These are phyloP conservation scores for Botrytis fragariae DNA, from an alignment of 2,329 filamentous ascomycete genomes.

Conservation along the genomic window DNA sequence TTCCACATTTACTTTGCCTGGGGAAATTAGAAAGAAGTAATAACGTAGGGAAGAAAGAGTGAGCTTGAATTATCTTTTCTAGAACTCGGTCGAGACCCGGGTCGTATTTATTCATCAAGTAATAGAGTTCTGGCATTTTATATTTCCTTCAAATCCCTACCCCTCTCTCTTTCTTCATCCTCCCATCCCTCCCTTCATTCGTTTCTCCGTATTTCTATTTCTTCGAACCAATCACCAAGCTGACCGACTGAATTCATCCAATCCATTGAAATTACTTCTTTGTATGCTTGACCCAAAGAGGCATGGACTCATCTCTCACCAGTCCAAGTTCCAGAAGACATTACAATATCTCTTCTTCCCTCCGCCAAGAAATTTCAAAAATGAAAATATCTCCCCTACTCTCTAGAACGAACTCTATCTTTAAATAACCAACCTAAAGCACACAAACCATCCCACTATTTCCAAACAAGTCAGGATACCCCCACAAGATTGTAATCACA, in stretches of 20 bases:
- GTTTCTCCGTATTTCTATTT: neutral
- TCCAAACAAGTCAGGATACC: neutral
- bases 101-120: neutral
- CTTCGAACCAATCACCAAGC: neutral
- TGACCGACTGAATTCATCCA: accelerated
- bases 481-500: neutral
- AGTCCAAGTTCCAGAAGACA: neutral
- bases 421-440: neutral
- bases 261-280: too few relatives aligned
- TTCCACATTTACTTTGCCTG: too few relatives aligned
- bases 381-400: neutral
- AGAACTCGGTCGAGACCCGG: neutral
- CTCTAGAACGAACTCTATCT: neutral
- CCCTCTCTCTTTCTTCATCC: too few relatives aligned
- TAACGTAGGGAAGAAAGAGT: neutral
- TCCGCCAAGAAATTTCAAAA: neutral
- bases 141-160: neutral
- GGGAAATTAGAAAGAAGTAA: neutral
- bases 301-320: neutral
- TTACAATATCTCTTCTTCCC: neutral
- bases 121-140: accelerated
- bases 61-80: neutral
- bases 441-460: neutral
- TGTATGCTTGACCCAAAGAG: accelerated
- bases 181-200: accelerated